A percentile compares a stretch with the other conserved stretches of the same genome.
Evolutionary conservation across 768 basidiomycete genomes (phyloP).

Genomic region (Mrakia blollopis): DNA sequence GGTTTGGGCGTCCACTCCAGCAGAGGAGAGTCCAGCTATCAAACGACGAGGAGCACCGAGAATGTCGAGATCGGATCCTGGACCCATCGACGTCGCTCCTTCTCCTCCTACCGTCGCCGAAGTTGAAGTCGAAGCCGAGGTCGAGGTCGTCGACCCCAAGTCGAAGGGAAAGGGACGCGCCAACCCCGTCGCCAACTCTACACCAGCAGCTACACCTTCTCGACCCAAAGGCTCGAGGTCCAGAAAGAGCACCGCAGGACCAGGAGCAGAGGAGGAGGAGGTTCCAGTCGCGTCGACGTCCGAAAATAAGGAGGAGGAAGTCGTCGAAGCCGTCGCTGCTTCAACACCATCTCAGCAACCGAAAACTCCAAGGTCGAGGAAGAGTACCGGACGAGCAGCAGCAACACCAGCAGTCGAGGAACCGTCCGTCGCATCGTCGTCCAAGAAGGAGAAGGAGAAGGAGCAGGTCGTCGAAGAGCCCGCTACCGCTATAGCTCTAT

Average conservation of each 20-base stretch:
- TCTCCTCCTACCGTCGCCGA: neutral
- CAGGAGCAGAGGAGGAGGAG: neutral
- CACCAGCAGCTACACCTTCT: too few species aligned
- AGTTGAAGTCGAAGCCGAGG: neutral
- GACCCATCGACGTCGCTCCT: too few species aligned
- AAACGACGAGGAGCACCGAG: too few species aligned
- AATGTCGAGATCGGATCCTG: too few species aligned
- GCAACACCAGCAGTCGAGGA: too few species aligned
- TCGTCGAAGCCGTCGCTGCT: neutral
- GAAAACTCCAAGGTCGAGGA: neutral
- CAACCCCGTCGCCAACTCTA: neutral
- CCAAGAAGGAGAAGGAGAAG: neutral
- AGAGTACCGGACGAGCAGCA: neutral
- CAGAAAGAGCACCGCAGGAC: too few species aligned
- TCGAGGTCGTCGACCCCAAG: neutral
- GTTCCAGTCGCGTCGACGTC: conserved; percentile 1
- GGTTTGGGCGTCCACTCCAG: neutral
- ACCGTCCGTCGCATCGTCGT: neutral
- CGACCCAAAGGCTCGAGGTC: too few species aligned
- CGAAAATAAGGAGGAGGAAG: too few species aligned
- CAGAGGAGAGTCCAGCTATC: too few species aligned
- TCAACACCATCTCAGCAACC: neutral
- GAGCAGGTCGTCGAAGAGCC: too few species aligned
- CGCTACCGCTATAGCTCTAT: too few species aligned
- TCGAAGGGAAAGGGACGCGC: neutral